Base-by-base conservation (phyloP, 1,284 basidiomycete genomes). In the Vanrija sp. region DNA sequence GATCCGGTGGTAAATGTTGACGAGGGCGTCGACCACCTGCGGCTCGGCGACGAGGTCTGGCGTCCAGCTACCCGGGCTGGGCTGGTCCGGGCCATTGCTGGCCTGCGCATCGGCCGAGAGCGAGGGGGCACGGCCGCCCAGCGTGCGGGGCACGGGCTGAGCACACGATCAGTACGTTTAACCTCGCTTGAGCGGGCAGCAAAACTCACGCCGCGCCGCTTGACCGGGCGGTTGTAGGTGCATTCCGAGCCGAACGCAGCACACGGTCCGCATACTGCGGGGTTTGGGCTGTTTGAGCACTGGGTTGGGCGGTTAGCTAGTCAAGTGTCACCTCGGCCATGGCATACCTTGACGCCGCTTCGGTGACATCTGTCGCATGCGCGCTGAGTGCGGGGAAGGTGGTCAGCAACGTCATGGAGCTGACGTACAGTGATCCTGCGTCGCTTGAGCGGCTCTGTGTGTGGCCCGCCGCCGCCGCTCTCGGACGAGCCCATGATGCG, bases 351-450 rank as follows among this genome's bases (percentile, higher is more conserved):
- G 46, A 69, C 68, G 27, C 73, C 70, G 39, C 68, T 65, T 27
- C 66, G 63, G 51, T 75, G 70, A 55, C 73, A 75, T 31, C 68
- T 59, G 51, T 75, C 73, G 49, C 73, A 75, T 3, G 72, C 73
- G 37, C 71, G 57, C 71, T 72, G 47, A 25, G 25, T 19, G 41
- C 31, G n/a, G 18, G 4, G 27, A 10, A 14, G 9, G 16, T 4
- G 15, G 15, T 22, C 4, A 31, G 31, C 31, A 12, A 31, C 31
- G 31, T 31, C 31, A 31, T 31, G 2, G 12, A 4, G 31, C 31
- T 31, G 31, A 45, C 49, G 7, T 42, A 43, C 49, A 18, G 65
- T 68, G 31, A 65, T 65, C n/a, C 66, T 41, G 41, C 66, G 47
- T 25, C 56, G 56, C 45, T 68, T 68, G n/a, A 61, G 47, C 19